Conservation (phyloP, 495 filamentous ascomycete species). For the Neohortaea acidophila region DNA sequence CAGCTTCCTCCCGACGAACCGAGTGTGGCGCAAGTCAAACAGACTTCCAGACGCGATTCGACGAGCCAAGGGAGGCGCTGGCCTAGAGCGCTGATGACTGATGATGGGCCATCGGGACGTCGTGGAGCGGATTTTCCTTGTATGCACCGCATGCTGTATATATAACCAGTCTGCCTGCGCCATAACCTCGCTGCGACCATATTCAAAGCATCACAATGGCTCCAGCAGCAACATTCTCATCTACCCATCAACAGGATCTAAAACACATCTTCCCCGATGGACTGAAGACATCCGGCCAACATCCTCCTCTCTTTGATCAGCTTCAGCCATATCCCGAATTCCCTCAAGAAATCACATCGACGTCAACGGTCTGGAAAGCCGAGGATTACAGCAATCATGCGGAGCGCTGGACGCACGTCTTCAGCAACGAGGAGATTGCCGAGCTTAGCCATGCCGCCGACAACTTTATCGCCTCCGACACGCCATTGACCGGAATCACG, state of each 20-base stretch:
- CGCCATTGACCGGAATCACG: conserved; percentile 58
- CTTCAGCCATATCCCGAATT: conserved; percentile 57
- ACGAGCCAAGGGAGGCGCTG: too few species aligned
- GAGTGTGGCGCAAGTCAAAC: too few species aligned
- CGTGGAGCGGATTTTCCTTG: too few species aligned
- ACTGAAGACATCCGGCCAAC: conserved; percentile 61
- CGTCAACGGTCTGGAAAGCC: conserved; percentile 64
- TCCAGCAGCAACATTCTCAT: conserved; percentile 3
- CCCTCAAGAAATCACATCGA: conserved; percentile 56
- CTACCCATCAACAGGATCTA: not conserved
- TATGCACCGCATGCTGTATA: too few species aligned
- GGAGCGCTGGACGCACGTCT: conserved; percentile 61
- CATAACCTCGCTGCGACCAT: too few species aligned
- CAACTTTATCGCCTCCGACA: conserved; percentile 44
- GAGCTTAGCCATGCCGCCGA: conserved; percentile 57
- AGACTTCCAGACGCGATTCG: too few species aligned
- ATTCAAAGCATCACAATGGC: conserved; percentile 6
- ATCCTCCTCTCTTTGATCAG: conserved; percentile 51
- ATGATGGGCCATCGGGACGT: too few species aligned
- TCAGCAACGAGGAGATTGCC: conserved; percentile 47
- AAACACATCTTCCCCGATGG: conserved; percentile 26
- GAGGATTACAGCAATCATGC: conserved; percentile 55
- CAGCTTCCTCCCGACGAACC: too few species aligned
- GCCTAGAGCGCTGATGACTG: too few species aligned
- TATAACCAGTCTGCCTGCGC: too few species aligned